Base-by-base conservation (phyloP, 148 eudicot species). In the Cornus florida region DNA sequence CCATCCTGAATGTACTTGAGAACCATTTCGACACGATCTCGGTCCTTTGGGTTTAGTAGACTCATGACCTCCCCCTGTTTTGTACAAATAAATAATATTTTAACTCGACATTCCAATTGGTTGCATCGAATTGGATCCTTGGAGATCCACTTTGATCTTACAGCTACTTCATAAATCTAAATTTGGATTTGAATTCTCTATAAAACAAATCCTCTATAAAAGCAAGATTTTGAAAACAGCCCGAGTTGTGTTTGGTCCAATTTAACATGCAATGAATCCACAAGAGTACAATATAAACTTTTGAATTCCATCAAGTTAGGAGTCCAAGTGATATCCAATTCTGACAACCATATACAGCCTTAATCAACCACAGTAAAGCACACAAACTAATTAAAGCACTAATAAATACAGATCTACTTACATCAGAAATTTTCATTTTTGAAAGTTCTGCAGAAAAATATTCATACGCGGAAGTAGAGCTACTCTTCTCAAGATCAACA, bases 1-100 rank as follows among this genome's bases (percentile, higher is more conserved):
- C 79, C 85, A 82, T 93, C 98, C 87, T 92, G 96, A 76, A 93
- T 82, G 75, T 87, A 91, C 75, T 87, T 87, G 71, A 95, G 86
- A 75, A 95, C 67, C 75, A 33, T 76, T 79, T 93, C 94, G 62
- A 95, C 80, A 23, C 86, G 88, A 64, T 79, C 88, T 74, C 74
- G 86, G 59, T 86, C 88, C 80, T 90, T 65, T 50, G 73, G 72
- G 76, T 83, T 77, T 70, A 91, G 76, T 53, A 95, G 85, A 80
- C 80, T 76, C 22, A 62, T 82, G 70, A 69, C 77, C 62, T 82
- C 81, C 23, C 62, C 90, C 98, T 95, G 48, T 62, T 38, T 67
- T 20, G 70, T 65, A 69, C 60, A 86, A 73, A 73, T 7, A 62
- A 62, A 62, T 62, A 62, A n/a, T 19, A 62, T 62, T 62, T 43